These are phyloP conservation scores for Epichloe uncinata DNA, from an alignment of 2,329 filamentous ascomycete genomes.

Conservation along the genomic window DNA sequence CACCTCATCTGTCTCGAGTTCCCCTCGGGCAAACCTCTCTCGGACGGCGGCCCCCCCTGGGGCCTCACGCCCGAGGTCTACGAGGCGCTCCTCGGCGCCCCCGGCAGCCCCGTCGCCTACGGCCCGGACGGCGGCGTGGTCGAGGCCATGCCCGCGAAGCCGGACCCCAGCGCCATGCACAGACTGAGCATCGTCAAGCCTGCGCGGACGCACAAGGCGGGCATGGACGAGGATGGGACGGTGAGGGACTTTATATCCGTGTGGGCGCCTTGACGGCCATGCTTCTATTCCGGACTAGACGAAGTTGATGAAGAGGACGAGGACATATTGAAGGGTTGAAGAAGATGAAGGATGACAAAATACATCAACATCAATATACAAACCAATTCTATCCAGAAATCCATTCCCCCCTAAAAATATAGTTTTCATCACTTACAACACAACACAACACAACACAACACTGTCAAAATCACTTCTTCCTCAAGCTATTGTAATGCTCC, in stretches of 20 bases:
- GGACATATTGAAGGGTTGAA: too few relatives aligned
- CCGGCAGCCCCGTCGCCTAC: constrained; percentile 55
- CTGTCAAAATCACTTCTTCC: constrained; percentile 23
- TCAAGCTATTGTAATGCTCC: constrained; percentile 92
- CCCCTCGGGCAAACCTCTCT: constrained; percentile 56
- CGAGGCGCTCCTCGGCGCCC: constrained; percentile 53
- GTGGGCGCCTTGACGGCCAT: constrained; percentile 27
- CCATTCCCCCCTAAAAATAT: too few relatives aligned
- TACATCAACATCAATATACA: too few relatives aligned
- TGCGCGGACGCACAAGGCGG: constrained; percentile 32
- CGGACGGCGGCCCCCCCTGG: constrained; percentile 58
- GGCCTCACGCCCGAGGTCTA: constrained; percentile 57
- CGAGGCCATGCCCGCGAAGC: constrained; percentile 23
- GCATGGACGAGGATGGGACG: constrained; percentile 30
- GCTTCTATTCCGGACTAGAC: neutral
- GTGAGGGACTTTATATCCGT: constrained; percentile 42
- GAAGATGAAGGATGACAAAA: too few relatives aligned
- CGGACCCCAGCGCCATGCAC: constrained; percentile 23
- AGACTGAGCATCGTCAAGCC: constrained; percentile 38
- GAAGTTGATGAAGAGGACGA: neutral
- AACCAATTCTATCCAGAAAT: too few relatives aligned
- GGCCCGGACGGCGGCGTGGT: constrained; percentile 29
- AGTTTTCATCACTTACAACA: too few relatives aligned
- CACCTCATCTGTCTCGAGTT: constrained; percentile 60
- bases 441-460: too few relatives aligned